A percentile compares a stretch with the other conserved stretches of the same genome.
Evolutionary conservation across 805 yeast genomes (phyloP).

Genomic region (Candida xyloterini): DNA sequence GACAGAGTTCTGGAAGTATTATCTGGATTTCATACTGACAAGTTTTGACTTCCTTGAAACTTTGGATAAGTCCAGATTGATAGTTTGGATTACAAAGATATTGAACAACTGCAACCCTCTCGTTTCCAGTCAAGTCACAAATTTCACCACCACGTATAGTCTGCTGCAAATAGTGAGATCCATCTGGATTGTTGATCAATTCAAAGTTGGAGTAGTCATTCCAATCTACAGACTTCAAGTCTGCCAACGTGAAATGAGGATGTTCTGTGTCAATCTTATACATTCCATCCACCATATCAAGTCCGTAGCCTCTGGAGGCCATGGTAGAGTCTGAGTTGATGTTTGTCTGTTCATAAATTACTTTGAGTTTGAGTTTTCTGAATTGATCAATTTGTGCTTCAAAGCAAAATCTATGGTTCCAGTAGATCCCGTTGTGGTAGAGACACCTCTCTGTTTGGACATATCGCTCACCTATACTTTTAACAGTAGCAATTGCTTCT

Average conservation of each 20-base stretch:
- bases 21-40: slow-evolving; percentile 31
- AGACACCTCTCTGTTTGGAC: background rate
- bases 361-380: background rate
- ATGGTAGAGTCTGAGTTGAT: too few relatives aligned
- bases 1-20: slow-evolving; percentile 26
- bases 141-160: slow-evolving; percentile 28
- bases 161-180: slow-evolving; percentile 30
- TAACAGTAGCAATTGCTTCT: background rate
- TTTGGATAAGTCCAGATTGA: slow-evolving; percentile 19
- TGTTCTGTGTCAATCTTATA: slow-evolving; percentile 6
- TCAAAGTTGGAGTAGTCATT: slow-evolving; percentile 24
- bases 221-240: slow-evolving; percentile 13
- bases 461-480: background rate
- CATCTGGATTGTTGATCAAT: slow-evolving; percentile 22
- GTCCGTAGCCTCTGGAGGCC: too few relatives aligned
- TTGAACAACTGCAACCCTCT: slow-evolving; percentile 26
- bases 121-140: slow-evolving; percentile 35
- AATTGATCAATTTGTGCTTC: slow-evolving; percentile 6
- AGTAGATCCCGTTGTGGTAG: slow-evolving; percentile 10
- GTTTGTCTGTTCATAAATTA: too few relatives aligned
- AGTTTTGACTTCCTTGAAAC: slow-evolving; percentile 31
- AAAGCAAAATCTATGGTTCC: slow-evolving; percentile 15
- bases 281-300: background rate
- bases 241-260: slow-evolving; percentile 21
- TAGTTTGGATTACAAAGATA: slow-evolving; percentile 27